phyloP scores from a whole-genome alignment of 768 basidiomycete species.

The Termitomyces sp. region DNA sequence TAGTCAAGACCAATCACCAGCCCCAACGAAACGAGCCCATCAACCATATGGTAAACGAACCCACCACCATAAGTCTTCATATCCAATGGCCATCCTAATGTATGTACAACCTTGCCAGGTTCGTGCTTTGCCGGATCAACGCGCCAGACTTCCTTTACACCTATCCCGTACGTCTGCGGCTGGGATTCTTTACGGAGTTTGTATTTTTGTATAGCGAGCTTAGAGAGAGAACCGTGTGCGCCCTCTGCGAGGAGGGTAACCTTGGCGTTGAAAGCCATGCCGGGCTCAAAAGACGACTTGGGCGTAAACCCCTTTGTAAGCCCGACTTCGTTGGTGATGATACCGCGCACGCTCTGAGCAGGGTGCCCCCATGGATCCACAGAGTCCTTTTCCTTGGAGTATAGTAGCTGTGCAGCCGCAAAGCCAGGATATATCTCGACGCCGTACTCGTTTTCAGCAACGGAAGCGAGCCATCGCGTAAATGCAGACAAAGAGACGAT shows the following conservation, averaged over 20 bases:
- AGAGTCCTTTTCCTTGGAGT: constrained; percentile 51
- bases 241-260: constrained; percentile 94
- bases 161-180: constrained; percentile 94
- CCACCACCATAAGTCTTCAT: constrained; percentile 86
- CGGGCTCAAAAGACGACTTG: constrained; percentile 91
- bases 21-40: constrained; percentile 85
- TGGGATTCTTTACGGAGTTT: constrained; percentile 66
- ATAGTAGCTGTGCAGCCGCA: constrained; percentile 83
- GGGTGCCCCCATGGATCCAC: constrained; percentile 36
- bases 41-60: constrained; percentile 95
- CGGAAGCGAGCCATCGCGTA: constrained; percentile 82
- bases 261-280: constrained; percentile 93
- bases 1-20: constrained; percentile 95
- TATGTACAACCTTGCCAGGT: constrained; percentile 87
- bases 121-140: constrained; percentile 62
- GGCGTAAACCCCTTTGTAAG: constrained; percentile 71
- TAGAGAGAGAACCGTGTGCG: constrained; percentile 88
- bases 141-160: constrained; percentile 97
- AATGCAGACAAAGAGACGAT: constrained; percentile 87
- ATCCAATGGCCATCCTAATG: constrained; percentile 91
- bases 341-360: constrained; percentile 66
- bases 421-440: constrained; percentile 98
- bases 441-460: constrained; percentile 78
- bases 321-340: constrained; percentile 93
- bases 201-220: constrained; percentile 74